Percentiles rank a stretch among this genome's conserved stretches.
These are phyloP conservation scores for Blastobotrys terrestris DNA, from an alignment of 805 yeast species.

Conservation along the genomic window DNA sequence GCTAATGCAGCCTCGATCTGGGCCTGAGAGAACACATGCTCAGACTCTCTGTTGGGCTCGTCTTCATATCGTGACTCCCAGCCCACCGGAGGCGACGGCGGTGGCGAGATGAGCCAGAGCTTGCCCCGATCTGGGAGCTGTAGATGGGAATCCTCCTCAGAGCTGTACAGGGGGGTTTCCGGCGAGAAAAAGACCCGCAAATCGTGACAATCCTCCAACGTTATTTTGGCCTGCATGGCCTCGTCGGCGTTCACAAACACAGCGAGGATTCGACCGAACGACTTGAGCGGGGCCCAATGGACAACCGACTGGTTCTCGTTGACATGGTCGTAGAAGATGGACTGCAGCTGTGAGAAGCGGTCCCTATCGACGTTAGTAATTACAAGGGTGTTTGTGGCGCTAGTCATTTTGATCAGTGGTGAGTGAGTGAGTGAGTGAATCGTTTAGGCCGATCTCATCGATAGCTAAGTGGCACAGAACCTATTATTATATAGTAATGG, in stretches of 20 bases:
- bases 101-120: slow-evolving; percentile 25
- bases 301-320: slow-evolving; percentile 2
- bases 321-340: background rate
- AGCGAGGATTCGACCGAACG: slow-evolving; percentile 20
- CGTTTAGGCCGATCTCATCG: too few relatives aligned
- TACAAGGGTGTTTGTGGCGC: background rate
- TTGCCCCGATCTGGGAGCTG: slow-evolving; percentile 24
- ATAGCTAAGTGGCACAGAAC: too few relatives aligned
- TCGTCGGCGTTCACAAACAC: slow-evolving; percentile 17
- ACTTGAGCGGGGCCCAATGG: slow-evolving; percentile 23
- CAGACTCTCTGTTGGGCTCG: slow-evolving; percentile 21
- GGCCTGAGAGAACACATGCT: slow-evolving; percentile 2
- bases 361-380: background rate
- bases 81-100: slow-evolving; percentile 25
- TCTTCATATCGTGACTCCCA: slow-evolving; percentile 22
- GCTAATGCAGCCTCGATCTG: background rate
- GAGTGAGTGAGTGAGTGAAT: too few relatives aligned
- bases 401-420: background rate
- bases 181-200: slow-evolving; percentile 4
- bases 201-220: background rate
- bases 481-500: too few relatives aligned
- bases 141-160: slow-evolving; percentile 7
- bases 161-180: slow-evolving; percentile 4
- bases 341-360: background rate
- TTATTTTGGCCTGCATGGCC: slow-evolving; percentile 13